Evolutionary conservation across 2,329 filamentous ascomycete genomes (phyloP).

Genomic region (Fonsecaea multimorphosa): DNA sequence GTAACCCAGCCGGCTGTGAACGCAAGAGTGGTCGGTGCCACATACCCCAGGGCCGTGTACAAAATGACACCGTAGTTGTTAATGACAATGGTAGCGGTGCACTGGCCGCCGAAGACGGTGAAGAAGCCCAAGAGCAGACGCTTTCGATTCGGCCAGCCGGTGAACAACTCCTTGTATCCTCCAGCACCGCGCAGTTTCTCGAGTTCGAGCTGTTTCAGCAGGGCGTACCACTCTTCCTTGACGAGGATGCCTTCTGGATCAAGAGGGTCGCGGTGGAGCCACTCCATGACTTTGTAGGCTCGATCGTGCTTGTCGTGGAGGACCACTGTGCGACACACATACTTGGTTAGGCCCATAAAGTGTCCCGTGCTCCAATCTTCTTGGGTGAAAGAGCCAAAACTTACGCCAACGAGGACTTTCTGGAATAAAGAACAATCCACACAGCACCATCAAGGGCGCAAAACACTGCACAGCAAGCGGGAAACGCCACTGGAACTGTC

Average conservation of each 20-base stretch:
- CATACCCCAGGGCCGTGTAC: slow-evolving; percentile 22
- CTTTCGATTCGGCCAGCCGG: slow-evolving; percentile 18
- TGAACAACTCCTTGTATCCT: slow-evolving; percentile 12
- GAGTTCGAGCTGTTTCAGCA: slow-evolving; percentile 20
- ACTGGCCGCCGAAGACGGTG: slow-evolving; percentile 18
- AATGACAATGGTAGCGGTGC: slow-evolving; percentile 18
- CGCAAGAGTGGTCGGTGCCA: slow-evolving; percentile 2
- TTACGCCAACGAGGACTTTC: slow-evolving; percentile 38
- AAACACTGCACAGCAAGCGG: slow-evolving; percentile 21
- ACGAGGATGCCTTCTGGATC: slow-evolving; percentile 20
- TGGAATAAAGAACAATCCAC: slow-evolving; percentile 47
- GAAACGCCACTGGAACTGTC: slow-evolving; percentile 20
- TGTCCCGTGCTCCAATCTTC: too few relatives aligned
- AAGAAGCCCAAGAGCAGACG: slow-evolving; percentile 12
- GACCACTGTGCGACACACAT: slow-evolving; percentile 25
- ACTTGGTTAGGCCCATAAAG: background rate
- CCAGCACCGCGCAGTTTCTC: slow-evolving; percentile 1
- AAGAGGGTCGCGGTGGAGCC: slow-evolving; percentile 30
- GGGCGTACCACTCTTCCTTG: slow-evolving; percentile 16
- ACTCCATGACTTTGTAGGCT: slow-evolving; percentile 33
- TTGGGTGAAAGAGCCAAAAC: background rate
- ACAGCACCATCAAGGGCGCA: slow-evolving; percentile 39
- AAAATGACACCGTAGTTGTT: slow-evolving; percentile 27
- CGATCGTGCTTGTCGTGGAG: slow-evolving; percentile 36
- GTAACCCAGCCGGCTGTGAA: slow-evolving; percentile 20